phyloP scores from a whole-genome alignment of 768 basidiomycete species.

The Auricularia auricula-judae region DNA sequence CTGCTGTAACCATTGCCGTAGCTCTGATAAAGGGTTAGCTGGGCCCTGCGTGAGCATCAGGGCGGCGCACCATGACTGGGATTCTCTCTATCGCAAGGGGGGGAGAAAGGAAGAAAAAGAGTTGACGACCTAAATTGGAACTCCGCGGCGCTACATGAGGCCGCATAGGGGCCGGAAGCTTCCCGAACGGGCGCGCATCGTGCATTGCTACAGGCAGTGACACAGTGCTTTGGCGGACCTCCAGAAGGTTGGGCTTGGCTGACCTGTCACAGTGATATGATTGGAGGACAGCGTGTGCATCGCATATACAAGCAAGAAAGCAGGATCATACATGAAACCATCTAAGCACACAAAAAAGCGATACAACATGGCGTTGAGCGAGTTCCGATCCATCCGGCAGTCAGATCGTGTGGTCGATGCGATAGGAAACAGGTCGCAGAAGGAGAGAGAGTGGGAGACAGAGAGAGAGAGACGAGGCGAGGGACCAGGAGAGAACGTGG shows the following conservation, averaged over 20 bases:
- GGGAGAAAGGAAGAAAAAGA: neutral
- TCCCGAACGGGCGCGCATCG: no score
- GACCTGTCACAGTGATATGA: neutral
- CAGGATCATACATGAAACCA: neutral
- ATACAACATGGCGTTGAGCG: neutral
- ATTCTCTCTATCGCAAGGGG: neutral
- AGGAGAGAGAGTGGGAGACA: neutral
- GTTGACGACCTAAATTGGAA: neutral
- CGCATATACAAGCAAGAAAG: neutral
- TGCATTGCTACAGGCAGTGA: no score
- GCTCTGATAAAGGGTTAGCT: neutral
- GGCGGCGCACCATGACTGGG: neutral
- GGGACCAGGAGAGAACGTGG: neutral
- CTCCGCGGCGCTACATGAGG: no score
- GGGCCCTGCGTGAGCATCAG: neutral
- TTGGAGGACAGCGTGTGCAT: neutral
- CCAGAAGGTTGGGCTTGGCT: neutral
- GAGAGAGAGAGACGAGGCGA: neutral
- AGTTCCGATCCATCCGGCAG: neutral
- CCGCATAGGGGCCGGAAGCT: no score
- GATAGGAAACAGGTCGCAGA: no score
- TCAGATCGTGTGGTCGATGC: neutral
- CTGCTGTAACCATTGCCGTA: constrained; percentile 21
- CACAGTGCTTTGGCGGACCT: no score
- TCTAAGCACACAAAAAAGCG: neutral